Base-by-base conservation (phyloP, 371 early-diverging fungal species). In the Chytridium lagenaria region DNA sequence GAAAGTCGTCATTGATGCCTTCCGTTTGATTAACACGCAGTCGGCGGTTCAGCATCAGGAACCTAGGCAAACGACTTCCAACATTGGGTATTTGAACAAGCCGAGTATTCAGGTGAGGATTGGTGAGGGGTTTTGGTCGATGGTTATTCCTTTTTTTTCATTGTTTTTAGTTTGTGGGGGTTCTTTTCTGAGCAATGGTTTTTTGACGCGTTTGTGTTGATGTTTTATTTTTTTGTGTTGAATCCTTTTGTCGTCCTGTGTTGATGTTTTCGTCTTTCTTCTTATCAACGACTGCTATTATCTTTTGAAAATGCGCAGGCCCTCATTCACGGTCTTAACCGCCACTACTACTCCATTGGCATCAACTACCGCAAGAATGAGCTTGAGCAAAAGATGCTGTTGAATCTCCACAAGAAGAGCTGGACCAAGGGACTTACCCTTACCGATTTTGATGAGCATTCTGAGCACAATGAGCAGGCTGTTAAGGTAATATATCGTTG, bases 1-100 rank as follows among this genome's bases (percentile, higher is more conserved):
- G 73, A 99, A 99, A 81, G 99, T 99, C 1, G 99, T 99, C 19
- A 99, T 99, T 82, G 99, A 99, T 84, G 99, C 99, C 23, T 99
- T 99, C 91, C 92, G 99, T 49, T 85, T 96, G 40, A 99, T 99
- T 80, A 93, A 94, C 77, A 91, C 97, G 52, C 94, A 97, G 77
- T 87, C 90, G 22, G 85, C 92, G 1, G 93, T 96, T 86, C 84
- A 94, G 26, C 94, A 94, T 31, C 92, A 94, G 78, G 99, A 99
- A 76, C 96, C 99, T n/a, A 93, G 99, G 36, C 99, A 99, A 81
- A 96, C 98, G 0, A 99, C 99, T 2, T 96, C 97, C 2, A 99
- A 99, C 85, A 95, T 99, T 82, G 99, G 99, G n/a, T 97, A 97
- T 80, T 86, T 99, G 76, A 97, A 98, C 85, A 99, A 98, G 83